Evolutionary conservation across 2,329 filamentous ascomycete genomes (phyloP), one percentile per base, ranked within the genome.

Genomic region (Verticillium nubilum): DNA sequence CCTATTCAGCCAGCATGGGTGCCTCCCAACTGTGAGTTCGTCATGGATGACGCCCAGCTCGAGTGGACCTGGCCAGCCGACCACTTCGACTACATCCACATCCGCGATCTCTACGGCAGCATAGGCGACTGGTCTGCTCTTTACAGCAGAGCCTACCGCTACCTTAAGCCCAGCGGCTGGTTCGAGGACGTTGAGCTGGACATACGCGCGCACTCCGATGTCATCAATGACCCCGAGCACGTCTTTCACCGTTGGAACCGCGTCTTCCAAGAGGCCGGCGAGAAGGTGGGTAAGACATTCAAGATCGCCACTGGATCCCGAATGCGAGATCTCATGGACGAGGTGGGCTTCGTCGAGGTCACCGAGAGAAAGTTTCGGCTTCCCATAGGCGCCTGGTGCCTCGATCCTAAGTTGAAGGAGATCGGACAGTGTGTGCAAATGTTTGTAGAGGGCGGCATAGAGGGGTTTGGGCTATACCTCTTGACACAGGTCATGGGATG

Each of bases 21-120:
- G 0, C 85, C 86, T 0, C 76, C 79, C 17, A 89, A 89, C 65
- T 84, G 86, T 58, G 80, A 81, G 61, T 89, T 88, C 60, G 78
- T 87, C 58, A 79, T 88, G 42, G 86, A 89, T 68, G 85, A 89
- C 63, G 79, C 84, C 33, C 82, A 83, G 61, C 75, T 70, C 19
- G 68, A 74, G 5, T 79, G 75, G 75, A 82, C 73, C 68, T 84
- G 73, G 35, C 73, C 78, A 0, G 66, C 73, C 0, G 65, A 77
- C 57, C 69, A 77, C 57, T 86, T 86, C 63, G 85, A 88, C 69
- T 84, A 80, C 63, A 78, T 89, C 52, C 86, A 87, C 67, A 76
- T 80, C 1, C 80, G 82, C 26, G 74, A 80, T 59, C 73, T 86
- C 67, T 72, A 77, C 0, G 85, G 85, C 13, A 78, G 78, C 53